These are phyloP conservation scores for Nannizzia gypsea DNA, from an alignment of 2,329 filamentous ascomycete species.

Conservation along the genomic window DNA sequence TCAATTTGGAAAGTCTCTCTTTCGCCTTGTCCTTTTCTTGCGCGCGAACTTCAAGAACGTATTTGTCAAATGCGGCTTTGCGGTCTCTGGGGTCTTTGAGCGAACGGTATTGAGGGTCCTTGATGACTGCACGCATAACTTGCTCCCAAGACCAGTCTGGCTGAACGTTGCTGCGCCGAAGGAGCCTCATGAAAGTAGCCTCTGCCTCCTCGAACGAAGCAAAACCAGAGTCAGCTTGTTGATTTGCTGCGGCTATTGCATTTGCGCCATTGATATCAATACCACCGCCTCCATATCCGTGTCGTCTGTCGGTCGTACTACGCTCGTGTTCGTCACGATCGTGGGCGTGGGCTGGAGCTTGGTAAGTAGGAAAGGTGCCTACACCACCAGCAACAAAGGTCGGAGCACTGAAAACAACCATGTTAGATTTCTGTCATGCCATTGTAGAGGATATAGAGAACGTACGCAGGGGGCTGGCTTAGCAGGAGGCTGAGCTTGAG, in stretches of 20 bases:
- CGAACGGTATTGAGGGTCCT: slow-evolving; percentile 83
- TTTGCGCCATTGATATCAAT: slow-evolving; percentile 33
- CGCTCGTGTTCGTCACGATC: slow-evolving; percentile 40
- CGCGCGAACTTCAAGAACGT: slow-evolving; percentile 73
- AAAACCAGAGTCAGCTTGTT: slow-evolving; percentile 61
- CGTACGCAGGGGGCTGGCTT: slow-evolving; percentile 38
- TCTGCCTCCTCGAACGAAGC: slow-evolving; percentile 76
- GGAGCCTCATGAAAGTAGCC: slow-evolving; percentile 79
- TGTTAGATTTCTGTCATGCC: not conserved
- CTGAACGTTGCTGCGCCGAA: slow-evolving; percentile 74
- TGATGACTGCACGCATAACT: slow-evolving; percentile 71
- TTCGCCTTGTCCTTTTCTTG: slow-evolving; percentile 93
- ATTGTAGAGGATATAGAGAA: slow-evolving; percentile 8
- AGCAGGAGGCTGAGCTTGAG: slow-evolving; percentile 27
- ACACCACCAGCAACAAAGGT: slow-evolving; percentile 50
- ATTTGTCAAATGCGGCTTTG: slow-evolving; percentile 87
- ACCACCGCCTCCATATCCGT: slow-evolving; percentile 32
- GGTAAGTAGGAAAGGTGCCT: slow-evolving; percentile 28
- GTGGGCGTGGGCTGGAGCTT: slow-evolving; percentile 31
- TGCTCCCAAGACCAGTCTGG: slow-evolving; percentile 91
- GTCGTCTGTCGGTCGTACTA: slow-evolving; percentile 36
- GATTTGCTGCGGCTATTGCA: slow-evolving; percentile 24
- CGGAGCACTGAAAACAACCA: slow-evolving; percentile 26
- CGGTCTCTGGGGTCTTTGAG: slow-evolving; percentile 87
- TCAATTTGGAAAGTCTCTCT: slow-evolving; percentile 81